Evolutionary conservation across 495 filamentous ascomycete genomes (phyloP).

Genomic region (Penicillium psychrofluorescens): DNA sequence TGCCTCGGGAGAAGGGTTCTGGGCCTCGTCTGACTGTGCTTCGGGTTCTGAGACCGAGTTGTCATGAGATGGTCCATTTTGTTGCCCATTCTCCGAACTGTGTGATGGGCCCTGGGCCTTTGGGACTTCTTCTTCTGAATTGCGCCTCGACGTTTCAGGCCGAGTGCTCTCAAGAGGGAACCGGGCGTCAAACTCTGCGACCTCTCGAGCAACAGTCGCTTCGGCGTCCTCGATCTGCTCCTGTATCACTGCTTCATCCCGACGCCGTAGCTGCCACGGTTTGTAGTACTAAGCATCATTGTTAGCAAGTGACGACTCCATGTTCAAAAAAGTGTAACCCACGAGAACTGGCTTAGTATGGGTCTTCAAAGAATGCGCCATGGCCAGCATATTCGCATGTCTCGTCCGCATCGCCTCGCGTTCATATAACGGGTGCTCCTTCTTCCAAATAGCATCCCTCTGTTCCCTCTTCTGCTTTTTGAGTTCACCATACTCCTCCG

Average conservation of each 20-base stretch:
- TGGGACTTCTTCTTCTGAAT: conserved; percentile 7
- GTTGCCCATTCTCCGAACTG: neutral
- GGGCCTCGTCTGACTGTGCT: conserved; percentile 10
- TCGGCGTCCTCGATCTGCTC: conserved; percentile 53
- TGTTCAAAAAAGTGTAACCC: conserved; percentile 20
- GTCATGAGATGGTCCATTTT: conserved; percentile 1
- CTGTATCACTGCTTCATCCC: conserved; percentile 54
- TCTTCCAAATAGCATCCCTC: conserved; percentile 49
- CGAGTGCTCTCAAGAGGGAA: conserved; percentile 14
- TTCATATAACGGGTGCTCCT: conserved; percentile 71
- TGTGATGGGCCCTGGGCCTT: conserved; percentile 3
- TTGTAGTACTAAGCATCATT: conserved; percentile 64
- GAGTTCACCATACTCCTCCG: conserved; percentile 62
- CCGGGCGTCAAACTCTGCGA: conserved; percentile 40
- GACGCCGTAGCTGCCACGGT: conserved; percentile 68
- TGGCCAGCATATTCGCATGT: conserved; percentile 63
- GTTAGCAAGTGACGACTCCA: conserved; percentile 2
- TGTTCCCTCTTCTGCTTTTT: conserved; percentile 57
- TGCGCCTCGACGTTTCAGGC: neutral
- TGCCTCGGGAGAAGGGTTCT: conserved; percentile 2
- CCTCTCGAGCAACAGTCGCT: conserved; percentile 42
- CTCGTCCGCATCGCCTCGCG: conserved; percentile 72
- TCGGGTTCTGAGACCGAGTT: conserved; percentile 11
- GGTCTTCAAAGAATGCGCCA: conserved; percentile 71
- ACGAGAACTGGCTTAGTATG: conserved; percentile 70